These are phyloP conservation scores for Dactylellina cionopaga DNA, from an alignment of 2,329 filamentous ascomycete genomes.

Conservation along the genomic window DNA sequence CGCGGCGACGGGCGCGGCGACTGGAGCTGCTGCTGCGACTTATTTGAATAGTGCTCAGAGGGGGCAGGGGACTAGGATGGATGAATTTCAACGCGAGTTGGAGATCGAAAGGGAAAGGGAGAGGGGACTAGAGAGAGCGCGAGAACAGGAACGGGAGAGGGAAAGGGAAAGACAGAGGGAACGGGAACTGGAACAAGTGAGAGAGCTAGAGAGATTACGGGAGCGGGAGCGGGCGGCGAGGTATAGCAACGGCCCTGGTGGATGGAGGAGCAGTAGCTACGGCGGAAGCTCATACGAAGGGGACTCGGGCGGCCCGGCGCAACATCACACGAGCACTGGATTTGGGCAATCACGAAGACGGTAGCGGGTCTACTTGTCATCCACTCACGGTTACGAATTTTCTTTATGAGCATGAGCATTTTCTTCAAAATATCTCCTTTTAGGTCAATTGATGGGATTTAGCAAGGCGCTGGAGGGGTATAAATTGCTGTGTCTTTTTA, in stretches of 20 bases:
- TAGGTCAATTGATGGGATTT: slow-evolving; percentile 17
- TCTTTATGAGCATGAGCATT: not conserved
- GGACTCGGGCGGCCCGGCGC: slow-evolving; percentile 26
- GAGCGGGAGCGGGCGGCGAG: slow-evolving; percentile 13
- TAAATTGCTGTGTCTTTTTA: slow-evolving; percentile 26
- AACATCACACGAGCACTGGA: slow-evolving; percentile 45
- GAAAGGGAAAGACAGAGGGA: slow-evolving; percentile 10
- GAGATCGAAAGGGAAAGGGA: slow-evolving; percentile 1
- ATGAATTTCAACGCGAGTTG: slow-evolving; percentile 4
- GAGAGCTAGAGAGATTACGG: slow-evolving; percentile 6
- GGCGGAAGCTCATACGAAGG: slow-evolving; percentile 45
- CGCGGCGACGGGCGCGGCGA: slow-evolving; percentile 45
- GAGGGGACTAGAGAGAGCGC: slow-evolving; percentile 6
- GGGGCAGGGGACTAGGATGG: slow-evolving; percentile 3
- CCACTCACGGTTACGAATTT: not conserved
- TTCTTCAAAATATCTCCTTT: slow-evolving; percentile 10
- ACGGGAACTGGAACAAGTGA: slow-evolving; percentile 13
- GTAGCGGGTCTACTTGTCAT: slow-evolving; percentile 6
- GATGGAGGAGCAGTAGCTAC: slow-evolving; percentile 44
- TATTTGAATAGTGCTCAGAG: slow-evolving; percentile 32
- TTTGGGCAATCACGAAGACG: slow-evolving; percentile 42
- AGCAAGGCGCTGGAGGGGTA: slow-evolving; percentile 50
- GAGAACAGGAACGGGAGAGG: slow-evolving; percentile 15
- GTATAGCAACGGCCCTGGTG: slow-evolving; percentile 15
- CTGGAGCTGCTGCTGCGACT: slow-evolving; percentile 26